A percentile compares a stretch with the other conserved stretches of the same genome.
Conservation (phyloP, 805 yeast species). For the Myxozyma vanderwaltii region DNA sequence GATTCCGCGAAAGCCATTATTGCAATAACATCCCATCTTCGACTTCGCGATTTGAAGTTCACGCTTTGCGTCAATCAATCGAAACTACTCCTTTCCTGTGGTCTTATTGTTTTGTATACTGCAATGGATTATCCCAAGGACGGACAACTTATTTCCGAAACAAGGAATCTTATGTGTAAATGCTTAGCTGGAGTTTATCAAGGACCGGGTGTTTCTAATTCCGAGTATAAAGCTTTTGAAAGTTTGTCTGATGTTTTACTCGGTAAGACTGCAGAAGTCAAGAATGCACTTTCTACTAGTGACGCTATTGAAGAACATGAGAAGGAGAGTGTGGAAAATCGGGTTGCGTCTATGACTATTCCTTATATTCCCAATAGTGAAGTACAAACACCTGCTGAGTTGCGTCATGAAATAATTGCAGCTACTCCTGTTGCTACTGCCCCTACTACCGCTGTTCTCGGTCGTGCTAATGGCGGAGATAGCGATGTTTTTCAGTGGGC, state of each 20-base stretch:
- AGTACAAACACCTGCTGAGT: slow-evolving; percentile 16
- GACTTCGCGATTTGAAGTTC: slow-evolving; percentile 35
- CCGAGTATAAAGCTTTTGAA: slow-evolving; percentile 21
- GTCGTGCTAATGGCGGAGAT: background rate
- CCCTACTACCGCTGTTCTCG: background rate
- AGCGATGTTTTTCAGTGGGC: slow-evolving; percentile 28
- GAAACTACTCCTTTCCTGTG: slow-evolving; percentile 33
- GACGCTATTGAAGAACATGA: background rate
- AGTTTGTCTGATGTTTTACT: slow-evolving; percentile 8
- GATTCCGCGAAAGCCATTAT: slow-evolving; percentile 42
- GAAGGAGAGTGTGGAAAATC: background rate
- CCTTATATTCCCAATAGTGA: slow-evolving; percentile 24
- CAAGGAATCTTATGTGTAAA: slow-evolving; percentile 54
- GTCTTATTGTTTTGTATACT: slow-evolving; percentile 49
- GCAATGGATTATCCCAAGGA: slow-evolving; percentile 80
- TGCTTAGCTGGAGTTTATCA: slow-evolving; percentile 33
- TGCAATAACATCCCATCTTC: slow-evolving; percentile 39
- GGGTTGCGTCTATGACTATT: slow-evolving; percentile 21
- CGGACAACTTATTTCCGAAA: slow-evolving; percentile 75
- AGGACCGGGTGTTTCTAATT: slow-evolving; percentile 15
- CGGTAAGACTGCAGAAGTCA: background rate
- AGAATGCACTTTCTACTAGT: background rate
- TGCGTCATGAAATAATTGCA: slow-evolving; percentile 1
- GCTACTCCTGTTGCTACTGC: background rate
- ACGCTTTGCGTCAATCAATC: slow-evolving; percentile 40